phyloP scores from a whole-genome alignment of 2,329 filamentous ascomycete genomes.

The Pseudogymnoascus verrucosus region DNA sequence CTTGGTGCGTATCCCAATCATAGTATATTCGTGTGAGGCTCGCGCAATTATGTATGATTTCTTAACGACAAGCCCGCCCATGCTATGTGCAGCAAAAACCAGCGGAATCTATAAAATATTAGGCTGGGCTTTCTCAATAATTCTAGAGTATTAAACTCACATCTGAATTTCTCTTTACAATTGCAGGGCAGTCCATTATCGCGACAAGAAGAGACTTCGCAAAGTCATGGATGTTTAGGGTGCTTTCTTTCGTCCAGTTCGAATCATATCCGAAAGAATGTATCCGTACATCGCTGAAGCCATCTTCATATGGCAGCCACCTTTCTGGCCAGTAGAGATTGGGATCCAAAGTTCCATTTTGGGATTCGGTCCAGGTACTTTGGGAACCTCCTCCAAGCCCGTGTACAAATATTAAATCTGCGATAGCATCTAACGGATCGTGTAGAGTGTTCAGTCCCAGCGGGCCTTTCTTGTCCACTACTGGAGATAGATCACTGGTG shows the following conservation, averaged over 20 bases:
- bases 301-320: conserved; percentile 29
- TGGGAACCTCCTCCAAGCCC: conserved; percentile 31
- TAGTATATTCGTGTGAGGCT: conserved; percentile 12
- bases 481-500: not conserved
- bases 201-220: conserved; percentile 23
- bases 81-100: not conserved
- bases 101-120: not conserved
- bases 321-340: conserved; percentile 28
- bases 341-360: not conserved
- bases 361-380: conserved; percentile 30
- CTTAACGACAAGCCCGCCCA: conserved; percentile 26
- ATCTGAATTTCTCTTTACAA: not conserved
- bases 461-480: not conserved
- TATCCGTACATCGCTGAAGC: conserved; percentile 27
- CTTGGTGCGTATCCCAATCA: conserved; percentile 19
- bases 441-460: not conserved
- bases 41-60: conserved; percentile 24
- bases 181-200: conserved; percentile 18
- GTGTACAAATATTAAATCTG: conserved; percentile 33
- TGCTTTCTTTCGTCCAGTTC: conserved; percentile 12
- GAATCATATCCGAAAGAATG: conserved; percentile 23
- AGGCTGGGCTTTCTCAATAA: not conserved
- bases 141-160: conserved; percentile 4
- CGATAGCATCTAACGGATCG: not conserved
- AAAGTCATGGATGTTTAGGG: conserved; percentile 14